A percentile compares a stretch with the other conserved stretches of the same genome.
Conservation (phyloP, 805 yeast genomes). For the Candida ponderosae region DNA sequence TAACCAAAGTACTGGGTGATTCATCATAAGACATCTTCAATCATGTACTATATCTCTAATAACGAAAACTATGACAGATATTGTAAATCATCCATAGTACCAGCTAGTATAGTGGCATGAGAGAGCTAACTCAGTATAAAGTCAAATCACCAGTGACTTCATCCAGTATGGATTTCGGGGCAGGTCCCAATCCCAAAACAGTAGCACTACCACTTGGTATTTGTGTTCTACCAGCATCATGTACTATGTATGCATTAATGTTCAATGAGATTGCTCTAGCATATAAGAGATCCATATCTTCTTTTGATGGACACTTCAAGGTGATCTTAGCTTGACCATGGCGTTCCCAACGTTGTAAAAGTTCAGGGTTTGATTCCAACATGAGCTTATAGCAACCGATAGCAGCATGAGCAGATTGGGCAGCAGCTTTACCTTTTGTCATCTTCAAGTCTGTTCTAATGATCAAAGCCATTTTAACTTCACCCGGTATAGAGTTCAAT, state of each 20-base stretch:
- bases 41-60: too few relatives aligned
- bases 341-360: conserved; percentile 69
- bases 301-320: conserved; percentile 60
- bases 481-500: conserved; percentile 66
- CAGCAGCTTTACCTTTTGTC: conserved; percentile 95
- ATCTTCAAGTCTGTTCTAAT: conserved; percentile 85
- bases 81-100: too few relatives aligned
- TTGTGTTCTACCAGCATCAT: conserved; percentile 97
- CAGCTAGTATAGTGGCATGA: too few relatives aligned
- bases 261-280: conserved; percentile 78
- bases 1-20: too few relatives aligned
- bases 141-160: conserved; percentile 74
- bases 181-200: conserved; percentile 96
- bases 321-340: conserved; percentile 94
- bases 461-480: conserved; percentile 78
- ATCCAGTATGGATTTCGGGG: conserved; percentile 75
- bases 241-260: conserved; percentile 72
- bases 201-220: conserved; percentile 95
- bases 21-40: too few relatives aligned
- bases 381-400: conserved; percentile 75
- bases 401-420: conserved; percentile 98
- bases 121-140: conserved; percentile 39
- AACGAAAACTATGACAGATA: too few relatives aligned
- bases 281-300: conserved; percentile 64
- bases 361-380: conserved; percentile 47